Percentiles rank a stretch among this genome's conserved stretches.
Conservation (phyloP, 1,139 yeast species). For the Hemisphaericaspora xylanilytica region DNA sequence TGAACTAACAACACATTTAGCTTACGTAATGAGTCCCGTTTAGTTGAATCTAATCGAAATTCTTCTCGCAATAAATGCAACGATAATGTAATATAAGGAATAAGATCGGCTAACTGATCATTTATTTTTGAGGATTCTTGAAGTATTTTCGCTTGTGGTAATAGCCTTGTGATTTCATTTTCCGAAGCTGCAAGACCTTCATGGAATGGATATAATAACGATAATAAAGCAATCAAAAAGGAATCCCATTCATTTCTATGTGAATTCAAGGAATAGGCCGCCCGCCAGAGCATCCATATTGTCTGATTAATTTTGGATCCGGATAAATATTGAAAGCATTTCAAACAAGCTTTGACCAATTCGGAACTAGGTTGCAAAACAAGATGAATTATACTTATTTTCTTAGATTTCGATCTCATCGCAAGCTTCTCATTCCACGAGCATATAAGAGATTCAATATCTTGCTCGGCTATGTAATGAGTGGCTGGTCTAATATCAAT, state of each 20-base stretch:
- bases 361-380: conserved; percentile 47
- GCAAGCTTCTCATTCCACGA: conserved; percentile 32
- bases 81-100: conserved; percentile 65
- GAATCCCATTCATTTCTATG: conserved; percentile 61
- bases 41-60: conserved; percentile 53
- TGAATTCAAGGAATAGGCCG: conserved; percentile 46
- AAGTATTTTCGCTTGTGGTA: conserved; percentile 39
- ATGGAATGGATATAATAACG: conserved; percentile 44
- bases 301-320: conserved; percentile 58
- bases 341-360: conserved; percentile 42
- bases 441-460: conserved; percentile 15
- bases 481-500: conserved; percentile 53
- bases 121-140: conserved; percentile 26
- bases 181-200: conserved; percentile 15
- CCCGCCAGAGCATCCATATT: conserved; percentile 64
- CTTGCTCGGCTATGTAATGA: conserved; percentile 19
- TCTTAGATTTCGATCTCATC: conserved; percentile 22
- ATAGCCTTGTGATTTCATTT: conserved; percentile 38
- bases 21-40: conserved; percentile 29
- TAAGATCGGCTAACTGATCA: conserved; percentile 45
- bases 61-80: conserved; percentile 82
- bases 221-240: conserved; percentile 50
- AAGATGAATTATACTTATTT: conserved; percentile 33
- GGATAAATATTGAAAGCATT: conserved; percentile 52
- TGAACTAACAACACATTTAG: conserved; percentile 61